Conservation (phyloP, 2,329 filamentous ascomycete species). For the Monilinia polystroma region DNA sequence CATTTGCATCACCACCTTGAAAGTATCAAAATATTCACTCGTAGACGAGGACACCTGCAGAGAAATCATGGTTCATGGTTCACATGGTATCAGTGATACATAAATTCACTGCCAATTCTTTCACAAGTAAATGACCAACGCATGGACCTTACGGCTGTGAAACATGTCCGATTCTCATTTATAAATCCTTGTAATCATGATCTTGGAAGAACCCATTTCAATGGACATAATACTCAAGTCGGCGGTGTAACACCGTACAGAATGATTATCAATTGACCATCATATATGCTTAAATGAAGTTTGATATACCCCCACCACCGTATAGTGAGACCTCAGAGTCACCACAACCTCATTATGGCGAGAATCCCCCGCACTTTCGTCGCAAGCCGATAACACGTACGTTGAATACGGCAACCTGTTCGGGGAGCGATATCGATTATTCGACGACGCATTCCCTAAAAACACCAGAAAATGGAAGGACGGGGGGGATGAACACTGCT, state of each 20-base stretch:
- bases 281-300: conserved; percentile 15
- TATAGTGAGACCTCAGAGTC: conserved; percentile 14
- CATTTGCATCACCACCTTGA: background rate
- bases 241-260: background rate
- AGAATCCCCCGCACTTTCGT: conserved; percentile 6
- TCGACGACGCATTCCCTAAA: background rate
- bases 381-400: conserved; percentile 12
- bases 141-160: background rate
- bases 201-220: background rate
- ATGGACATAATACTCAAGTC: background rate
- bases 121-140: background rate
- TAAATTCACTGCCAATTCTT: background rate
- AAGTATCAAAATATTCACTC: background rate
- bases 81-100: background rate
- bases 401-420: background rate
- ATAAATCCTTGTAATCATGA: background rate
- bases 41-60: background rate
- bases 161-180: conserved; percentile 7
- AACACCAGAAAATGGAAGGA: background rate
- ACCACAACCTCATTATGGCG: background rate
- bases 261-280: background rate
- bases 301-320: conserved; percentile 13
- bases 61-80: background rate
- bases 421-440: background rate
- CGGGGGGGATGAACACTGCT: background rate